These are phyloP conservation scores for Hymenotorrendiella dingleyae DNA, from an alignment of 2,329 filamentous ascomycete species.

Conservation along the genomic window DNA sequence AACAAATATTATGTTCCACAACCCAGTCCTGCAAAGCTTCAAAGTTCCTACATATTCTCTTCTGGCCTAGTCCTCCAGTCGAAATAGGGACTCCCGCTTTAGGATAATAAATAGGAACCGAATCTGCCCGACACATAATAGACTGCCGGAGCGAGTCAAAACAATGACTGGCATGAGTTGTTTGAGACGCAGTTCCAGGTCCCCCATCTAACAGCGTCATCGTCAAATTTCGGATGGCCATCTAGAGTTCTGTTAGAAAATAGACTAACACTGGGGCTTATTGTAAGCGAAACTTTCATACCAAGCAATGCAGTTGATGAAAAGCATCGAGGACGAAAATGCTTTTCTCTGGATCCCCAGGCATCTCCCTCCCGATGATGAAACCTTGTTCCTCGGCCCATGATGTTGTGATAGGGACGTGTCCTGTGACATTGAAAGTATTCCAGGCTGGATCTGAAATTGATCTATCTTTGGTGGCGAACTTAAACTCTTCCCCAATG, in stretches of 20 bases:
- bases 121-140: not conserved
- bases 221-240: not conserved
- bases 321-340: conserved; percentile 2
- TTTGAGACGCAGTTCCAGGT: not conserved
- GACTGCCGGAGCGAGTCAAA: not conserved
- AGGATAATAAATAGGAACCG: not conserved
- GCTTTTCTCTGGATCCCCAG: not conserved
- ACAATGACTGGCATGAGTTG: not conserved
- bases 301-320: conserved; percentile 1
- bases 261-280: too few relatives aligned
- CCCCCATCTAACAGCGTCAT: not conserved
- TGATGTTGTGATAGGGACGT: not conserved
- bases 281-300: too few relatives aligned
- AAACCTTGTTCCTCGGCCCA: not conserved
- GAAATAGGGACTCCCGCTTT: not conserved
- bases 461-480: too few relatives aligned
- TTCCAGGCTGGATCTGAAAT: not conserved
- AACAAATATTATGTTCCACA: not conserved
- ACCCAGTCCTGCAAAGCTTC: not conserved
- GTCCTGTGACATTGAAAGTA: not conserved
- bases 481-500: too few relatives aligned
- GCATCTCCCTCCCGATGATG: not conserved
- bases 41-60: not conserved
- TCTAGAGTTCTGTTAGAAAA: not conserved
- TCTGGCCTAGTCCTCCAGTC: not conserved